Conservation (phyloP, 2,329 filamentous ascomycete species). For the Calycina marina region DNA sequence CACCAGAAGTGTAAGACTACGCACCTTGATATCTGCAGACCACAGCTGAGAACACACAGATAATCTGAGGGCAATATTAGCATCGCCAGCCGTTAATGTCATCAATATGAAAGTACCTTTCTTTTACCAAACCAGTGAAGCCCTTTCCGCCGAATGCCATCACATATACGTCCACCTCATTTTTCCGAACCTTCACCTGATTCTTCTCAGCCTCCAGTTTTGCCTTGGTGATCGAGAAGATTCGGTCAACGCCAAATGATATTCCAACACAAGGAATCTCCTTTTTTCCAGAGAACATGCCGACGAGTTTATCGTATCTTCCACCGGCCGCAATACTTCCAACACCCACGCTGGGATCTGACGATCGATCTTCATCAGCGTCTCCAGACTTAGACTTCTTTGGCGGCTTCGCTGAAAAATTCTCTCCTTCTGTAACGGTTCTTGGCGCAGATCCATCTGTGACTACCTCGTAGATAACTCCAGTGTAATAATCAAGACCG, state of each 20-base stretch:
- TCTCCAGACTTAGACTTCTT: conserved; percentile 40
- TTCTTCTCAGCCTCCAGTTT: conserved; percentile 49
- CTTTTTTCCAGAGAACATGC: conserved; percentile 78
- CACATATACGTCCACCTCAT: conserved; percentile 79
- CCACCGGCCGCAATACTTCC: conserved; percentile 83
- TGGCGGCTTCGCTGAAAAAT: conserved; percentile 23
- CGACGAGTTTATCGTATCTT: conserved; percentile 83
- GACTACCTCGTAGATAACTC: conserved; percentile 62
- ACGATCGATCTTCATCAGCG: conserved; percentile 48
- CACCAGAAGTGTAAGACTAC: no score
- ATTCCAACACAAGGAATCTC: conserved; percentile 85
- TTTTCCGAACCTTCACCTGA: conserved; percentile 40
- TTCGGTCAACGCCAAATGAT: conserved; percentile 89
- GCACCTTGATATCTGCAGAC: conserved; percentile 73
- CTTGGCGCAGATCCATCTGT: conserved; percentile 46
- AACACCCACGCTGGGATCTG: conserved; percentile 69
- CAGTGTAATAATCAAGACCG: conserved; percentile 79
- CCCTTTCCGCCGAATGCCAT: conserved; percentile 90
- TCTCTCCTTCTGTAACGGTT: conserved; percentile 25
- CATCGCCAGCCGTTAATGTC: no score
- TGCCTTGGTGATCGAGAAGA: conserved; percentile 83
- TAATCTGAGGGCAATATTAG: conserved; percentile 41
- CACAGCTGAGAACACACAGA: conserved; percentile 61
- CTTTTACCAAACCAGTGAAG: conserved; percentile 63
- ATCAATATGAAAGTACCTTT: conserved; percentile 30